Percentiles rank a stretch among this genome's conserved stretches.
phyloP scores from a whole-genome alignment of 805 yeast species.

The Priceomyces medius region DNA sequence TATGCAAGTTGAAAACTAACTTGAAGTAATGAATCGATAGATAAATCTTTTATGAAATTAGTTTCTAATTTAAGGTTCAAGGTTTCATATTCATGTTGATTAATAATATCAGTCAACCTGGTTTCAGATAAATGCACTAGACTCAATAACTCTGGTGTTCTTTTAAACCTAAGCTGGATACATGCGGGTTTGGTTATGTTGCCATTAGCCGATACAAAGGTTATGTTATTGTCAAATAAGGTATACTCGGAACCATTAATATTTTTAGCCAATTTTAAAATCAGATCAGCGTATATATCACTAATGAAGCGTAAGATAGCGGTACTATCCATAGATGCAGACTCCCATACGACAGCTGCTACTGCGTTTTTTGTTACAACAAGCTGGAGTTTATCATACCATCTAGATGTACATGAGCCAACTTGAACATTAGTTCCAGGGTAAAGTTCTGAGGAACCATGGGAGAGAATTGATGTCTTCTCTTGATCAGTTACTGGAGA shows the following conservation, averaged over 20 bases:
- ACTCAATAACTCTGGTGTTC: constrained; percentile 46
- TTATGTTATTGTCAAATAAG: constrained; percentile 42
- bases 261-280: constrained; percentile 54
- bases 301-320: constrained; percentile 55
- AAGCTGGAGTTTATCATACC: constrained; percentile 59
- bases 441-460: constrained; percentile 49
- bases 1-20: constrained; percentile 52
- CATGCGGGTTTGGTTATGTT: constrained; percentile 36
- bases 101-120: constrained; percentile 54
- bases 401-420: constrained; percentile 58
- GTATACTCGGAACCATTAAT: constrained; percentile 59
- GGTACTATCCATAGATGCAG: constrained; percentile 57
- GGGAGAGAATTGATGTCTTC: constrained; percentile 48
- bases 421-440: constrained; percentile 46
- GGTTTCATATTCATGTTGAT: constrained; percentile 56
- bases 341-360: constrained; percentile 61
- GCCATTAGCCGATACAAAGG: constrained; percentile 38
- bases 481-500: constrained; percentile 48
- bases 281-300: constrained; percentile 58
- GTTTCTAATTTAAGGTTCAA: constrained; percentile 35
- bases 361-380: constrained; percentile 55
- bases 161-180: constrained; percentile 29
- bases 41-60: constrained; percentile 39
- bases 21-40: constrained; percentile 53
- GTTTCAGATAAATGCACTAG: constrained; percentile 58